Percentiles rank a stretch among this genome's conserved stretches.
These are phyloP conservation scores for Penicillium digitatum DNA, from an alignment of 2,329 filamentous ascomycete genomes.

Conservation along the genomic window DNA sequence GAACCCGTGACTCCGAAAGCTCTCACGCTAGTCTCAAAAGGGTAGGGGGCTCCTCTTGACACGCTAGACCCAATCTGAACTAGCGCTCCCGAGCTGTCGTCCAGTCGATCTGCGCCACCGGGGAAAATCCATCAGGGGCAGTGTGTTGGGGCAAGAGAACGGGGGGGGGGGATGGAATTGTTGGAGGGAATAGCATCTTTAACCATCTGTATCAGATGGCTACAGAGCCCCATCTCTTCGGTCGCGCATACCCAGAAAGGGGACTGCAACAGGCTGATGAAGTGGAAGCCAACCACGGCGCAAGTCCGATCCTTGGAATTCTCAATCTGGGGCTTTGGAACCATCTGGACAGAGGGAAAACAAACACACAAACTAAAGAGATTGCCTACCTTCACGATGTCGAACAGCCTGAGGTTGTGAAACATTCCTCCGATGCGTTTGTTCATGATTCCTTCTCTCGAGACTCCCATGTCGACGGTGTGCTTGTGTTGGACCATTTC, in stretches of 20 bases:
- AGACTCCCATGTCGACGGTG: slow-evolving; percentile 22
- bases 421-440: slow-evolving; percentile 21
- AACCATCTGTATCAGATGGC: background rate
- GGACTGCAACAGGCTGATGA: background rate
- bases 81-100: slow-evolving; percentile 37
- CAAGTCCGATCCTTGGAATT: slow-evolving; percentile 21
- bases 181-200: background rate
- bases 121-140: slow-evolving; percentile 18
- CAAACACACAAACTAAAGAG: background rate
- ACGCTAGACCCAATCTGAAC: slow-evolving; percentile 22
- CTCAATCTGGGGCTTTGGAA: slow-evolving; percentile 21
- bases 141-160: slow-evolving; percentile 2
- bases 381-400: slow-evolving; percentile 17
- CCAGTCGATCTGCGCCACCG: slow-evolving; percentile 31
- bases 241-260: background rate
- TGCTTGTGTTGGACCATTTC: slow-evolving; percentile 12
- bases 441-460: slow-evolving; percentile 12
- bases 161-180: background rate
- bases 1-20: slow-evolving; percentile 38
- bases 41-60: slow-evolving; percentile 18
- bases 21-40: slow-evolving; percentile 29
- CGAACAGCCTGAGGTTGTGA: slow-evolving; percentile 18
- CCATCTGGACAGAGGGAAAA: slow-evolving; percentile 8
- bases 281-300: slow-evolving; percentile 21
- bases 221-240: background rate